Evolutionary conservation across 331 rosid species (phyloP).

Genomic region (Cydonia oblonga): DNA sequence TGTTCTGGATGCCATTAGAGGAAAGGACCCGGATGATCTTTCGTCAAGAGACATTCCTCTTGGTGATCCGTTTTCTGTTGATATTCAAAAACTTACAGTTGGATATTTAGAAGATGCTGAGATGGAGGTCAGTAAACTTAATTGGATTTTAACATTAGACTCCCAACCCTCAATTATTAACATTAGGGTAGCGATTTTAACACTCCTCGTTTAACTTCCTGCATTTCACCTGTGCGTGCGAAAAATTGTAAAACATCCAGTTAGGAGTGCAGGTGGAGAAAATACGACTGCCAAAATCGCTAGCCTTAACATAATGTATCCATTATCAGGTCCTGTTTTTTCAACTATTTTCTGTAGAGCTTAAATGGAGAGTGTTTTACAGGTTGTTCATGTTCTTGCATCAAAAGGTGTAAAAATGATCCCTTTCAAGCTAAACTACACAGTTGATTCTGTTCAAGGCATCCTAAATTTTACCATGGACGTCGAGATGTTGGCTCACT

Average conservation of each 20-base stretch:
- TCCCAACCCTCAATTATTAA: neutral
- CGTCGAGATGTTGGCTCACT: slow-evolving; percentile 76
- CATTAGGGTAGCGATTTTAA: too few relatives aligned
- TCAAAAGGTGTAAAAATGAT: slow-evolving; percentile 61
- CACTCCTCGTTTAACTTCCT: too few relatives aligned
- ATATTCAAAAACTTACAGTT: slow-evolving; percentile 52
- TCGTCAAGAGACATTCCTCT: slow-evolving; percentile 55
- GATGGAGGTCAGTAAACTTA: slow-evolving; percentile 34
- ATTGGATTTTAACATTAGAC: neutral
- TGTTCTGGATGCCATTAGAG: slow-evolving; percentile 54
- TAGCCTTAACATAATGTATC: too few relatives aligned
- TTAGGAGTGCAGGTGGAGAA: too few relatives aligned
- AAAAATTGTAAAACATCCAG: too few relatives aligned
- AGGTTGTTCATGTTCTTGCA: slow-evolving; percentile 44
- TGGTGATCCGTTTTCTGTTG: slow-evolving; percentile 61
- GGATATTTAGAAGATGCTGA: slow-evolving; percentile 85
- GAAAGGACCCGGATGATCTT: slow-evolving; percentile 60
- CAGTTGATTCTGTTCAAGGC: slow-evolving; percentile 77
- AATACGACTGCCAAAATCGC: too few relatives aligned
- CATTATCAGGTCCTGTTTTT: neutral
- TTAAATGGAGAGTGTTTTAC: neutral
- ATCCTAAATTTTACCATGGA: slow-evolving; percentile 78
- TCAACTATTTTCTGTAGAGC: neutral
- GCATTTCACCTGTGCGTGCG: too few relatives aligned
- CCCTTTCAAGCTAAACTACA: slow-evolving; percentile 62